phyloP scores from a whole-genome alignment of 2,329 filamentous ascomycete genomes.

The Leptoxyphium fumago region DNA sequence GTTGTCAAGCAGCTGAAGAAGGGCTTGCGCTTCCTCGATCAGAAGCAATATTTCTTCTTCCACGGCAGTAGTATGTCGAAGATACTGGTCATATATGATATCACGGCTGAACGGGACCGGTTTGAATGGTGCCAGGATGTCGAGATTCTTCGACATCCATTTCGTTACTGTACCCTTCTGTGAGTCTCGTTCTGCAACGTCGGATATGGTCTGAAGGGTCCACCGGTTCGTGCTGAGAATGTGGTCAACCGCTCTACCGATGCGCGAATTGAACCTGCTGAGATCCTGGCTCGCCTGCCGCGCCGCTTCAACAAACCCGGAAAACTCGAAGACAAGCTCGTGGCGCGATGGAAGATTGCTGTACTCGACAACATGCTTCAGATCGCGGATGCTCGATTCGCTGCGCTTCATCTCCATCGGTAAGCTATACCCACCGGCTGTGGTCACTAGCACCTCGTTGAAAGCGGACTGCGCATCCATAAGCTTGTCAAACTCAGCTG shows the following conservation, averaged over 20 bases:
- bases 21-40: constrained; percentile 54
- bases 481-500: constrained; percentile 56
- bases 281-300: constrained; percentile 50
- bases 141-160: constrained; percentile 29
- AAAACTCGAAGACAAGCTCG: constrained; percentile 61
- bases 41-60: constrained; percentile 54
- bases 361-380: constrained; percentile 57
- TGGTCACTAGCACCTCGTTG: constrained; percentile 57
- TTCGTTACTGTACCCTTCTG: constrained; percentile 24
- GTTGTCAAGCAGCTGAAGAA: constrained; percentile 49
- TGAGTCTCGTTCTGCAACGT: constrained; percentile 34
- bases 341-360: constrained; percentile 52
- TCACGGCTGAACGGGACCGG: constrained; percentile 44
- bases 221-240: constrained; percentile 62
- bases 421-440: constrained; percentile 49
- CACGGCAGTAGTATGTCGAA: constrained; percentile 55
- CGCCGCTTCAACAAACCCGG: constrained; percentile 58
- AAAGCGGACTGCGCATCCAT: constrained; percentile 63
- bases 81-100: constrained; percentile 56
- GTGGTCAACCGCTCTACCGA: constrained; percentile 58
- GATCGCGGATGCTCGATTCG: constrained; percentile 58
- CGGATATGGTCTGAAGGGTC: constrained; percentile 55
- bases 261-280: constrained; percentile 61
- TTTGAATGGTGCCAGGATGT: constrained; percentile 46
- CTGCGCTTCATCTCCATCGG: constrained; percentile 68